Conservation (phyloP, 1,284 basidiomycete species). For the Golubevia pallescens region DNA sequence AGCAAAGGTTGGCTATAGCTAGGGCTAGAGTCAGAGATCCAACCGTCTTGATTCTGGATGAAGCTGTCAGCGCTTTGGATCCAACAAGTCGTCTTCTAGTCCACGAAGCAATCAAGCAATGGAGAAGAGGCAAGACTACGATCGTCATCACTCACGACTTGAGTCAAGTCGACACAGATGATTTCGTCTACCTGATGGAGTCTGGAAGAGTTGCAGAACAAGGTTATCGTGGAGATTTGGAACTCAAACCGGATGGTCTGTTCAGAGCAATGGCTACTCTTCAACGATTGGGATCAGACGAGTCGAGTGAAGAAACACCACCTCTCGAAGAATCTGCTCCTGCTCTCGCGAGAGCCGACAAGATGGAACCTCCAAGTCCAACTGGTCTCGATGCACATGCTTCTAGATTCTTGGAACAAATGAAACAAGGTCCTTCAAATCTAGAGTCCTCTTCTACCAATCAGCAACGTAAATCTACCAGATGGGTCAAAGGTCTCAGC, state of each 20-base stretch:
- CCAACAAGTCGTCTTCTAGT: conserved; percentile 84
- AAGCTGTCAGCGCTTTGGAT: conserved; percentile 94
- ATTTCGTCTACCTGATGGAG: conserved; percentile 92
- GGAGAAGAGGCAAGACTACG: conserved; percentile 84
- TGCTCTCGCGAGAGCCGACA: conserved; percentile 39
- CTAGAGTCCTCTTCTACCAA: too few relatives aligned
- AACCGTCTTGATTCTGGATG: conserved; percentile 89
- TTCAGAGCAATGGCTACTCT: conserved; percentile 64
- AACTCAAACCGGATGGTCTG: conserved; percentile 66
- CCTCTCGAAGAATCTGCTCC: conserved; percentile 58
- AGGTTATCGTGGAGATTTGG: conserved; percentile 80
- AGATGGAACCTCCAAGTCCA: conserved; percentile 43
- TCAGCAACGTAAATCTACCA: neutral
- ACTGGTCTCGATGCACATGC: conserved; percentile 17
- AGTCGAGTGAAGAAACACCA: conserved; percentile 12
- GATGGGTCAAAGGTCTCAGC: neutral
- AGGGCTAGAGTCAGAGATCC: conserved; percentile 85
- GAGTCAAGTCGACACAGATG: conserved; percentile 76
- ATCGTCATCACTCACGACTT: conserved; percentile 97
- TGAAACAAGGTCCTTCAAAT: neutral
- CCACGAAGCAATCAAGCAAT: conserved; percentile 82
- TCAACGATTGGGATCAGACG: conserved; percentile 72
- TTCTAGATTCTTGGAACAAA: neutral
- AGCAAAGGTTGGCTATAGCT: conserved; percentile 88
- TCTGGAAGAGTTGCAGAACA: conserved; percentile 83